Percentiles rank a stretch among this genome's conserved stretches.
phyloP scores from a whole-genome alignment of 805 yeast genomes.

The Wickerhamiella bombiphila region DNA sequence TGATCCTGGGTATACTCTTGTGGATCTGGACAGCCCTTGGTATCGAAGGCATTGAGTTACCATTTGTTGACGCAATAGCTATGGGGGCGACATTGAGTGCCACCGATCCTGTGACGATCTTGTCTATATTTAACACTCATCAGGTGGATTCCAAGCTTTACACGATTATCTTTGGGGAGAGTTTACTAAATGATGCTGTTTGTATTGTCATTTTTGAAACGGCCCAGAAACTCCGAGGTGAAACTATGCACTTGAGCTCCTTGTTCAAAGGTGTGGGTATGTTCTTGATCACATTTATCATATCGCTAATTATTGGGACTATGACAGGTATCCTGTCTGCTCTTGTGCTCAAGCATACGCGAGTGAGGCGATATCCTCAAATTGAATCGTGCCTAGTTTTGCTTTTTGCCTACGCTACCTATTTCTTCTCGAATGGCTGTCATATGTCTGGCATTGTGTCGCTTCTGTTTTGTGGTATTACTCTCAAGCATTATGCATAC shows the following conservation, averaged over 20 bases:
- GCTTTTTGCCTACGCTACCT: constrained; percentile 85
- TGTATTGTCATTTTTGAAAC: constrained; percentile 99
- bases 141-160: constrained; percentile 96
- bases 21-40: constrained; percentile 88
- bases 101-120: constrained; percentile 94
- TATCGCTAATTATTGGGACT: constrained; percentile 80
- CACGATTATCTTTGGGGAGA: constrained; percentile 95
- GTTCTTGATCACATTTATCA: constrained; percentile 83
- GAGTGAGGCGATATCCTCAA: constrained; percentile 87
- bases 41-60: constrained; percentile 70
- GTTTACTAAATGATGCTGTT: constrained; percentile 89
- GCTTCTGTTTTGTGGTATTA: constrained; percentile 86
- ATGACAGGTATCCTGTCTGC: constrained; percentile 82
- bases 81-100: constrained; percentile 97
- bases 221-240: constrained; percentile 89
- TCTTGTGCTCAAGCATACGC: constrained; percentile 76
- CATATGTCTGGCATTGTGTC: constrained; percentile 99
- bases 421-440: constrained; percentile 95
- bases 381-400: constrained; percentile 89
- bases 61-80: constrained; percentile 93
- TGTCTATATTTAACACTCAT: constrained; percentile 92
- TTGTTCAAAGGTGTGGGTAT: constrained; percentile 82
- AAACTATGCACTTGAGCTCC: constrained; percentile 45
- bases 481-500: constrained; percentile 92
- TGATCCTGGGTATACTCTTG: constrained; percentile 76